Percentiles rank a stretch among this genome's conserved stretches.
Evolutionary conservation across 2,329 filamentous ascomycete genomes (phyloP).

Genomic region (Neonectria sp.): DNA sequence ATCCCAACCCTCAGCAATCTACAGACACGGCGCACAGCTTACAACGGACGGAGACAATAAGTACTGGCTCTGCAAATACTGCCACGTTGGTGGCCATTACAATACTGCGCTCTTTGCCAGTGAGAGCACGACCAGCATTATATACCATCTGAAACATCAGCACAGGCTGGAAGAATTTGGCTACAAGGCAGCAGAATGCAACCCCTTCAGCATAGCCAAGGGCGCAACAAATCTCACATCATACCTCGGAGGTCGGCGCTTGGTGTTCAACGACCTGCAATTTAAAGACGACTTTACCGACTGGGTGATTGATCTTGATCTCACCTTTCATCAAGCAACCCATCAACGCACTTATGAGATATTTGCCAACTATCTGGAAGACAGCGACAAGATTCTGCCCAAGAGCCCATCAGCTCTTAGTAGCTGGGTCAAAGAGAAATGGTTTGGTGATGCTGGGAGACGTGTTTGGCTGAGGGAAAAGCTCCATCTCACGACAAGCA

Average conservation of each 20-base stretch:
- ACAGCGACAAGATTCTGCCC: no score
- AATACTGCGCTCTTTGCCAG: background rate
- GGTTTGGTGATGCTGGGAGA: background rate
- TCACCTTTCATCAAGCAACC: no score
- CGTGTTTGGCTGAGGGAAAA: background rate
- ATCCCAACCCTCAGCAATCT: background rate
- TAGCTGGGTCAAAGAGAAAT: background rate
- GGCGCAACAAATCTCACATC: background rate
- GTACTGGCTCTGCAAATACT: background rate
- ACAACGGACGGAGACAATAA: background rate
- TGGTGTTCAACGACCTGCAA: background rate
- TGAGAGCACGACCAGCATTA: conserved; percentile 1
- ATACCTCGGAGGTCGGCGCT: background rate
- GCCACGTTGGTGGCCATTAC: background rate
- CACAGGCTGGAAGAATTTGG: background rate
- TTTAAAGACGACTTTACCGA: background rate
- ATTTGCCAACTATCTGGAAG: no score
- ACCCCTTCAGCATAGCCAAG: background rate
- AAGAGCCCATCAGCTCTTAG: background rate
- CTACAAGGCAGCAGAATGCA: background rate
- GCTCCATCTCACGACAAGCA: no score
- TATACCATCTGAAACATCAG: background rate
- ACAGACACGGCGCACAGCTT: background rate
- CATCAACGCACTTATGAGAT: no score
- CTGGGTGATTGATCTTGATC: no score